A percentile compares a stretch with the other conserved stretches of the same genome.
Conservation (phyloP, 106 monocot genomes). For the Dioscorea dumetorum region DNA sequence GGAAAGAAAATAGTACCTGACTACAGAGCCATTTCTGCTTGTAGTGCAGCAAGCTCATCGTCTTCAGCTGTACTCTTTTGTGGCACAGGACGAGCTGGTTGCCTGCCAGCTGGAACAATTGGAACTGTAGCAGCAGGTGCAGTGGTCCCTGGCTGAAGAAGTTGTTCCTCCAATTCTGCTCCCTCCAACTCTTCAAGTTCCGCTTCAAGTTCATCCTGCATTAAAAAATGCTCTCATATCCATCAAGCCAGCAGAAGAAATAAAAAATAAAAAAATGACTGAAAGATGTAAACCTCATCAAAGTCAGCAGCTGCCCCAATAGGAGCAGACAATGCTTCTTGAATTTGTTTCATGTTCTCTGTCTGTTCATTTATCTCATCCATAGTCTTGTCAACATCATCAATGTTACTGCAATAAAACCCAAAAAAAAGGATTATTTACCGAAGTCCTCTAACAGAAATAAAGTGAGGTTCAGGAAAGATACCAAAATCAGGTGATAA, state of each 20-base stretch:
- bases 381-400: constrained; percentile 87
- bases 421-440: no score
- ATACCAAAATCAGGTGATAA: no score
- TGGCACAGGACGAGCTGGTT: constrained; percentile 33
- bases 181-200: constrained; percentile 97
- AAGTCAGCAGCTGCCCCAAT: constrained; percentile 80
- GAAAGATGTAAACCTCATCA: constrained; percentile 55
- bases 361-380: constrained; percentile 85
- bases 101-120: constrained; percentile 32
- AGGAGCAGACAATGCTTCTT: constrained; percentile 75
- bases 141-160: constrained; percentile 78
- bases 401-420: constrained; percentile 57
- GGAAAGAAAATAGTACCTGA: background rate
- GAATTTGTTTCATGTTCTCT: constrained; percentile 90
- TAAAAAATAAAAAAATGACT: background rate
- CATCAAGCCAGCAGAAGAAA: background rate
- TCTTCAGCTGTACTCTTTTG: constrained; percentile 80
- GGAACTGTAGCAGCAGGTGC: constrained; percentile 50
- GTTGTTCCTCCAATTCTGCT: constrained; percentile 82
- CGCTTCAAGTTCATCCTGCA: constrained; percentile 94
- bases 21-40: constrained; percentile 95
- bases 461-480: no score
- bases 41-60: constrained; percentile 85
- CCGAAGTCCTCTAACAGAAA: no score
- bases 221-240: background rate